phyloP scores from a whole-genome alignment of 768 basidiomycete genomes.

The Exidia glandulosa region DNA sequence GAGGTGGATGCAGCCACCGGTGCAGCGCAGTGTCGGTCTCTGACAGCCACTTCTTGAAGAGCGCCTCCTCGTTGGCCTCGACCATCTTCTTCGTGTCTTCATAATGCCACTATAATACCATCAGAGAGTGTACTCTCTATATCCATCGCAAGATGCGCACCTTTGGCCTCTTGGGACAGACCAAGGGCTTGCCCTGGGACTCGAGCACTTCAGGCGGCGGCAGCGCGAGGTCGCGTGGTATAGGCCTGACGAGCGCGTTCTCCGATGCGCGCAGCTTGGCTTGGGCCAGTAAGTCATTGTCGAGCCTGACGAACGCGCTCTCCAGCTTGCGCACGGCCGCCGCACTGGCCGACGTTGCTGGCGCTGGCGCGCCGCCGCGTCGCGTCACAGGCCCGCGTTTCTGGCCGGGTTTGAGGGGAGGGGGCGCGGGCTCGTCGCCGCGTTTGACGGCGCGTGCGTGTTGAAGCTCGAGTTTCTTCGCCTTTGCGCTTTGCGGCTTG shows the following conservation, averaged over 20 bases:
- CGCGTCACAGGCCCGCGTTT: not conserved
- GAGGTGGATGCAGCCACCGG: slow-evolving; percentile 32
- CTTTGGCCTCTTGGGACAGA: slow-evolving; percentile 62
- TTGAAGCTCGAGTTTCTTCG: slow-evolving; percentile 62
- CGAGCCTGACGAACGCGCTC: slow-evolving; percentile 49
- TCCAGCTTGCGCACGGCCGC: slow-evolving; percentile 14
- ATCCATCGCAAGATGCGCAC: not conserved
- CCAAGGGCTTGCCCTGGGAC: slow-evolving; percentile 21
- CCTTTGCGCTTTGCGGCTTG: slow-evolving; percentile 47
- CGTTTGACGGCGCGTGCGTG: slow-evolving; percentile 78
- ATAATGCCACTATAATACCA: slow-evolving; percentile 47
- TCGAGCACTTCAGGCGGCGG: slow-evolving; percentile 17
- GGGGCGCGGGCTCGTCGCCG: slow-evolving; percentile 41
- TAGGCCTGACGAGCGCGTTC: slow-evolving; percentile 44
- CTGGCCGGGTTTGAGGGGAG: slow-evolving; percentile 14
- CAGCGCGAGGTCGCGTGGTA: slow-evolving; percentile 30
- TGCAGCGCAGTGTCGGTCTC: slow-evolving; percentile 48
- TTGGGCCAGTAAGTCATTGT: slow-evolving; percentile 46
- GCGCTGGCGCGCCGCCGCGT: not conserved
- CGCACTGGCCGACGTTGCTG: not conserved
- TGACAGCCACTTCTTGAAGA: slow-evolving; percentile 69
- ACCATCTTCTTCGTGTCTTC: slow-evolving; percentile 83
- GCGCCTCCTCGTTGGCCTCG: slow-evolving; percentile 79
- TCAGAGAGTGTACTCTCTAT: not conserved
- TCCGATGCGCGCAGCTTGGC: slow-evolving; percentile 46